phyloP scores from a whole-genome alignment of 1,284 basidiomycete genomes.

The Afroboletus lepidellus region DNA sequence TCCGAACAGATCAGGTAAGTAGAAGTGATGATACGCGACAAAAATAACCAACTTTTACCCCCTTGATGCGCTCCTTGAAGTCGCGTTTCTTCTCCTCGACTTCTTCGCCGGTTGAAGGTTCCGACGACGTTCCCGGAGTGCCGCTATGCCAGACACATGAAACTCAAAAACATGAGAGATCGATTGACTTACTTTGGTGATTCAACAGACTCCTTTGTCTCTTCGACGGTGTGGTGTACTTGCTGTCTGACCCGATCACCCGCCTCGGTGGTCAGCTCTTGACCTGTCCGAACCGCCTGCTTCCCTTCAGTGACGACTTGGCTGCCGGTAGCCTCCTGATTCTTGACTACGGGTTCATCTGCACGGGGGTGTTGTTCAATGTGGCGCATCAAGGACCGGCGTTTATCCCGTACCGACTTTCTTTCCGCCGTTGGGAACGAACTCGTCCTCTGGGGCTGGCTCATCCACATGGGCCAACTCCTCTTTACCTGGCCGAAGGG shows the following conservation, averaged over 20 bases:
- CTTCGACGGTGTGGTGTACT: background rate
- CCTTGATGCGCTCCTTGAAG: conserved; percentile 48
- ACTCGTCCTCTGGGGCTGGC: conserved; percentile 62
- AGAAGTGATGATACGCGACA: background rate
- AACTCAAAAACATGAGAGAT: background rate
- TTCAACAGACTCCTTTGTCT: conserved; percentile 21
- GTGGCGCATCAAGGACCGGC: conserved; percentile 48
- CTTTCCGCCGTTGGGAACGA: conserved; percentile 50
- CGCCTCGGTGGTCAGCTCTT: conserved; percentile 11
- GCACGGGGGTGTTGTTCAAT: conserved; percentile 50
- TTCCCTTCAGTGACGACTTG: conserved; percentile 18
- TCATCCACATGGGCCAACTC: conserved; percentile 68
- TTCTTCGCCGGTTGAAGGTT: conserved; percentile 34
- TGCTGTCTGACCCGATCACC: conserved; percentile 5
- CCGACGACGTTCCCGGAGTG: conserved; percentile 5
- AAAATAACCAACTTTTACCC: conserved; percentile 31
- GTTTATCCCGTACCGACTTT: conserved; percentile 42
- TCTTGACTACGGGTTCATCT: conserved; percentile 33
- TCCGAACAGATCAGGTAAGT: conserved; percentile 4
- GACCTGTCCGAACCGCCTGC: conserved; percentile 27
- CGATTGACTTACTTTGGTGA: conserved; percentile 15
- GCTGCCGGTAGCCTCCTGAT: conserved; percentile 26
- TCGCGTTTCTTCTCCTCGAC: conserved; percentile 52
- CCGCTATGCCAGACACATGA: conserved; percentile 5
- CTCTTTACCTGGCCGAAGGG: conserved; percentile 68